phyloP scores from a whole-genome alignment of 345 rosid species.

The Cardamine resedifolia region DNA sequence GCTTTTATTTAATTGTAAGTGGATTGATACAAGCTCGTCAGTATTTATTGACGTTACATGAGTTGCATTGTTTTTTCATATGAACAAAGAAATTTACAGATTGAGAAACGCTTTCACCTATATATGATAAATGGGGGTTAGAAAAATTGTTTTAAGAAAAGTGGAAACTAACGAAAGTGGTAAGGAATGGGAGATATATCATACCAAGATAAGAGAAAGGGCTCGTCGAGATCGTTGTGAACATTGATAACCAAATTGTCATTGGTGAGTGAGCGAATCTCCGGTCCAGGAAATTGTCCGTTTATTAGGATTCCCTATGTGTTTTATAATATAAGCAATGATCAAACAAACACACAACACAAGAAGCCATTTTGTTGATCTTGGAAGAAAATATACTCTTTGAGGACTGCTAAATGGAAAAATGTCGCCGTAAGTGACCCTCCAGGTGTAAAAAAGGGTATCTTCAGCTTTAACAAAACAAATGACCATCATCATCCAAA shows the following conservation, averaged over 20 bases:
- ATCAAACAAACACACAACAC: slow-evolving; percentile 4
- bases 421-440: slow-evolving; percentile 62
- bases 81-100: not conserved
- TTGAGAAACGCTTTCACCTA: not conserved
- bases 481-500: slow-evolving; percentile 18
- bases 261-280: slow-evolving; percentile 66
- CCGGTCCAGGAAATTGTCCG: slow-evolving; percentile 93
- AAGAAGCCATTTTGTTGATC: not conserved
- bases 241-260: slow-evolving; percentile 86
- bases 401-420: slow-evolving; percentile 59
- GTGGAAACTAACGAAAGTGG: not conserved
- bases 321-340: not conserved
- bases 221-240: slow-evolving; percentile 67
- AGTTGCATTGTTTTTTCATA: not conserved
- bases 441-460: slow-evolving; percentile 66
- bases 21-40: not conserved
- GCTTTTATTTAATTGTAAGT: not conserved
- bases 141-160: not conserved
- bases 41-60: not conserved
- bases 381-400: slow-evolving; percentile 28
- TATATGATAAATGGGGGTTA: not conserved
- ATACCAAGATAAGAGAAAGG: slow-evolving; percentile 84
- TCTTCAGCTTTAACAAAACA: slow-evolving; percentile 48
- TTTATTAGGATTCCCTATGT: slow-evolving; percentile 85
- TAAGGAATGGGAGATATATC: not conserved